These are phyloP conservation scores for Trichomonascaceae sp. DNA, from an alignment of 1,139 yeast species.

Conservation along the genomic window DNA sequence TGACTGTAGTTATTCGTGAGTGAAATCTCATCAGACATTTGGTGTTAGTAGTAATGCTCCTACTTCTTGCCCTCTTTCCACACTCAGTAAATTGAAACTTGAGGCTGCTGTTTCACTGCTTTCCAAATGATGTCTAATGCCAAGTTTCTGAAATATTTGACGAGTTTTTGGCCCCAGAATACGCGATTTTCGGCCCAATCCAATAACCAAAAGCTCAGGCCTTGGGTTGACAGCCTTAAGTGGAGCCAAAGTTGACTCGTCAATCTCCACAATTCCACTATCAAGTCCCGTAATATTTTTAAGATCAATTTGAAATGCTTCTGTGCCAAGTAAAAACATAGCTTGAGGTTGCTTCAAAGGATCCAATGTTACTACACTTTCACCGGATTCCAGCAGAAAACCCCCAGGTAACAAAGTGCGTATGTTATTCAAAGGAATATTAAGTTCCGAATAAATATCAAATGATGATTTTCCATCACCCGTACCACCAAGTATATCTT, in stretches of 20 bases:
- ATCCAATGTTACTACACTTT: conserved; percentile 43
- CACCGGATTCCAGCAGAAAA: conserved; percentile 42
- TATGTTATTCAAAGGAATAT: conserved; percentile 34
- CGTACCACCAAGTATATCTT: conserved; percentile 7
- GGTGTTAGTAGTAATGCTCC: conserved; percentile 72
- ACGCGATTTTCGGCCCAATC: conserved; percentile 60
- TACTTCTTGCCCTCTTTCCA: conserved; percentile 68
- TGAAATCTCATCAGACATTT: conserved; percentile 34
- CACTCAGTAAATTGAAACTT: conserved; percentile 67
- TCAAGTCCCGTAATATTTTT: conserved; percentile 31
- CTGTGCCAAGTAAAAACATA: conserved; percentile 55
- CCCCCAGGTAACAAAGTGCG: conserved; percentile 44
- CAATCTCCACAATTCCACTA: conserved; percentile 33
- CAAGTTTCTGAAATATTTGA: conserved; percentile 46
- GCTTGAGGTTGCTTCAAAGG: conserved; percentile 44
- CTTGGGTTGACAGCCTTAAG: conserved; percentile 61
- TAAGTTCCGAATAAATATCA: conserved; percentile 31
- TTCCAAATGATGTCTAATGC: conserved; percentile 63
- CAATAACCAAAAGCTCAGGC: conserved; percentile 70
- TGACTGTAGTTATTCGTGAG: too few relatives aligned
- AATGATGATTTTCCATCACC: conserved; percentile 7
- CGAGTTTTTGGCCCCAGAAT: conserved; percentile 53
- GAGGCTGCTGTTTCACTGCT: conserved; percentile 65
- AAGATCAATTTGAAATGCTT: conserved; percentile 56
- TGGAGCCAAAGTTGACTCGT: conserved; percentile 40